Evolutionary conservation across 2,329 filamentous ascomycete species (phyloP).

Genomic region (Colletotrichum eleusines): DNA sequence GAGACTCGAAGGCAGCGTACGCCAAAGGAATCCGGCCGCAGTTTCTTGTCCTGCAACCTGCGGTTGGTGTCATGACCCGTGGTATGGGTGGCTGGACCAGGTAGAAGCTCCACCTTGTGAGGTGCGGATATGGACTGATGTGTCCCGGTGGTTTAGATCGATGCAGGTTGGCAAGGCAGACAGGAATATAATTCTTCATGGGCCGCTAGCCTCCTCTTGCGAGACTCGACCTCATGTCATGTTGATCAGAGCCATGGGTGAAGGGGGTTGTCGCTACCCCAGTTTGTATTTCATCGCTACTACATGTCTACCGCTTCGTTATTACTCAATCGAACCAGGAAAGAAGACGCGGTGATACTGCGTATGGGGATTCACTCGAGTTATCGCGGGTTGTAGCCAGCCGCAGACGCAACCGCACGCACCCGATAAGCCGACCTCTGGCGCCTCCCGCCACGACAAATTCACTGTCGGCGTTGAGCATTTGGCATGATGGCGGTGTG

Average conservation of each 20-base stretch:
- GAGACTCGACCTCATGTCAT: constrained; percentile 8
- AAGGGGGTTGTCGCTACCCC: neutral
- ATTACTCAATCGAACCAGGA: neutral
- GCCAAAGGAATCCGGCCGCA: constrained; percentile 25
- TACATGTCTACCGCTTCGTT: neutral
- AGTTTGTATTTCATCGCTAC: neutral
- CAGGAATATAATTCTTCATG: constrained; percentile 7
- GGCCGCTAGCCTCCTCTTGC: neutral
- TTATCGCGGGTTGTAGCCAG: neutral
- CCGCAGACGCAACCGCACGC: neutral
- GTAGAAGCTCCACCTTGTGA: constrained; percentile 28
- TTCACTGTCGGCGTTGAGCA: constrained; percentile 14
- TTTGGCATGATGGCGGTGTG: constrained; percentile 33
- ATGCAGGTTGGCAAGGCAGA: constrained; percentile 35
- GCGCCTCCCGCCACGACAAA: constrained; percentile 14
- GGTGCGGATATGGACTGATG: constrained; percentile 25
- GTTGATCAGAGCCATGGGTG: neutral
- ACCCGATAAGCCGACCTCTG: neutral
- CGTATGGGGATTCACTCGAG: neutral
- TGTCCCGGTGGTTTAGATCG: constrained; percentile 11
- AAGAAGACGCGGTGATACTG: neutral
- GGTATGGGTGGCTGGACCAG: constrained; percentile 22
- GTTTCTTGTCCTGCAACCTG: constrained; percentile 10
- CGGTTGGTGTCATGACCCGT: constrained; percentile 22
- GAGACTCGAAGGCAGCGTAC: constrained; percentile 18